Percentiles rank a stretch among this genome's conserved stretches.
phyloP scores from a whole-genome alignment of 2,329 filamentous ascomycete species.

The Fusarium nodosum region DNA sequence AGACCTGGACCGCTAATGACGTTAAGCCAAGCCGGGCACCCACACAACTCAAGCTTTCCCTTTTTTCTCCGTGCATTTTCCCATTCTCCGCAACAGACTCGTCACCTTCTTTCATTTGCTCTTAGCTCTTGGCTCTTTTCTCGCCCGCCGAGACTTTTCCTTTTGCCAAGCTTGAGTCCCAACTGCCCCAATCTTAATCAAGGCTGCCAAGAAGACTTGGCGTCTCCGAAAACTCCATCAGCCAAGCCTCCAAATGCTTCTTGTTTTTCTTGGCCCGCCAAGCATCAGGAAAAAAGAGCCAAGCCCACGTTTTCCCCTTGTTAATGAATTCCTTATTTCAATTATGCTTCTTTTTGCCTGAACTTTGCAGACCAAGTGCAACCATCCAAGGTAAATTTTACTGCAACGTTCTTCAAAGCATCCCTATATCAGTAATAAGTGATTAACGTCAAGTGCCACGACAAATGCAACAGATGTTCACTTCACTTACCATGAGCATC shows the following conservation, averaged over 20 bases:
- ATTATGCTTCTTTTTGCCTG: slow-evolving; percentile 27
- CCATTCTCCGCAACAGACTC: slow-evolving; percentile 9
- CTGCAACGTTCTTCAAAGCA: not conserved
- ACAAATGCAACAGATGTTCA: not conserved
- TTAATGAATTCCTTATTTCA: slow-evolving; percentile 15
- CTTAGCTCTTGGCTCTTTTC: not conserved
- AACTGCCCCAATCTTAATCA: slow-evolving; percentile 25
- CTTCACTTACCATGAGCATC: slow-evolving; percentile 9
- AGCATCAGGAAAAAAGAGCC: slow-evolving; percentile 18
- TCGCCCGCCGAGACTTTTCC: slow-evolving; percentile 22
- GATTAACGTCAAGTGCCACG: not conserved
- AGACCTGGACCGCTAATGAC: slow-evolving; percentile 6
- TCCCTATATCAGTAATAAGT: not conserved
- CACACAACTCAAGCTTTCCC: slow-evolving; percentile 49
- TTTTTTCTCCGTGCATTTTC: slow-evolving; percentile 21
- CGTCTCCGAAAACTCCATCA: slow-evolving; percentile 14
- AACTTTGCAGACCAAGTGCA: not conserved
- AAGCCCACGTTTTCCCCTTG: slow-evolving; percentile 42
- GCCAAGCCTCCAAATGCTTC: slow-evolving; percentile 26
- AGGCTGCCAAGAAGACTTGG: slow-evolving; percentile 42
- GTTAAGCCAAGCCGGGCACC: slow-evolving; percentile 43
- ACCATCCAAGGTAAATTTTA: slow-evolving; percentile 1
- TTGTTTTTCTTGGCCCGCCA: slow-evolving; percentile 9
- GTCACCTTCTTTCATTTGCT: slow-evolving; percentile 16
- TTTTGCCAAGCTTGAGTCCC: slow-evolving; percentile 17